A percentile compares a stretch with the other conserved stretches of the same genome.
These are phyloP conservation scores for Penicillium griseofulvum DNA, from an alignment of 2,329 filamentous ascomycete genomes.

Conservation along the genomic window DNA sequence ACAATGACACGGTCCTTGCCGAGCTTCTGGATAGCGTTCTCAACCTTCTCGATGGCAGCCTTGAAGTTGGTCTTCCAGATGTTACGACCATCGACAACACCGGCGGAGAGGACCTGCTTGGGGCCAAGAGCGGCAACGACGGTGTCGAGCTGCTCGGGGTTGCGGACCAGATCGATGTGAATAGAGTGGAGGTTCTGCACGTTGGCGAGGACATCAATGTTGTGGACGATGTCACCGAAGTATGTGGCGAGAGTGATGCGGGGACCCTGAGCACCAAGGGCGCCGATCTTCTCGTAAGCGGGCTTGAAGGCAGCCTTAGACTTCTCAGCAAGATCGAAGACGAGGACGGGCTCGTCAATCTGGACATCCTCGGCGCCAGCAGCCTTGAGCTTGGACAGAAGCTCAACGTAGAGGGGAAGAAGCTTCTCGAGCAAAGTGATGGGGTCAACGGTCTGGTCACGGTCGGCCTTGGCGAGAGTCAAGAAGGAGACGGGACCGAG, in stretches of 20 bases:
- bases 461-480: slow-evolving; percentile 95
- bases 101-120: slow-evolving; percentile 86
- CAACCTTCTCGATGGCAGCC: slow-evolving; percentile 84
- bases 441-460: slow-evolving; percentile 86
- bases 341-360: slow-evolving; percentile 96
- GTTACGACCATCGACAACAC: slow-evolving; percentile 98
- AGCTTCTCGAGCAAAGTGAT: slow-evolving; percentile 93
- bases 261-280: slow-evolving; percentile 74
- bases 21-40: slow-evolving; percentile 89
- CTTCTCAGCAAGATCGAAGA: slow-evolving; percentile 87
- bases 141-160: slow-evolving; percentile 93
- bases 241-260: slow-evolving; percentile 92
- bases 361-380: slow-evolving; percentile 95
- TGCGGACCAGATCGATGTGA: slow-evolving; percentile 94
- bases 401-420: slow-evolving; percentile 88
- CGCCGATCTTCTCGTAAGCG: slow-evolving; percentile 79
- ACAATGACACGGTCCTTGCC: slow-evolving; percentile 97
- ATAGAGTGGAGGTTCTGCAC: slow-evolving; percentile 72
- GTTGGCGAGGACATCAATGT: slow-evolving; percentile 83
- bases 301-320: slow-evolving; percentile 98
- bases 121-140: slow-evolving; percentile 79
- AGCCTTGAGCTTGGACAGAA: slow-evolving; percentile 88
- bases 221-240: slow-evolving; percentile 99
- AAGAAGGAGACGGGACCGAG: slow-evolving; percentile 97
- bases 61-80: slow-evolving; percentile 99